Percentiles rank a stretch among this genome's conserved stretches.
These are phyloP conservation scores for Populus nigra DNA, from an alignment of 345 rosid species.

Conservation along the genomic window DNA sequence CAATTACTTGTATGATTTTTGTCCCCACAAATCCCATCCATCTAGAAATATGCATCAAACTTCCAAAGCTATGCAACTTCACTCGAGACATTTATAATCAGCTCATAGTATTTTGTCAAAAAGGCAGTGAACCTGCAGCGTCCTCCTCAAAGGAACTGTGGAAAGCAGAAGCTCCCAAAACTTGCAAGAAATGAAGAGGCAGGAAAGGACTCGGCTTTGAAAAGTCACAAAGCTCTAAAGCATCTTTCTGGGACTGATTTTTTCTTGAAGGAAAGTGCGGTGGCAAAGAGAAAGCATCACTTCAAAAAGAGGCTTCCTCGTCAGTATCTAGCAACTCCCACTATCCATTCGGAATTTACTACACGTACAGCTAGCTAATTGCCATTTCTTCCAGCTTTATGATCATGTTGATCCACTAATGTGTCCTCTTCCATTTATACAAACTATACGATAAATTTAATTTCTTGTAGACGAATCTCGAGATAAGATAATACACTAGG, in stretches of 20 bases:
- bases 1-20: too few relatives aligned
- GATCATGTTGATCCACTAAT: too few relatives aligned
- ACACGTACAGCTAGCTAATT: neutral
- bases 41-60: too few relatives aligned
- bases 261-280: neutral
- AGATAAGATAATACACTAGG: too few relatives aligned
- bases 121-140: neutral
- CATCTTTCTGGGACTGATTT: neutral
- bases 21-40: neutral
- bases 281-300: conserved; percentile 11
- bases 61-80: neutral
- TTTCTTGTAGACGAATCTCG: too few relatives aligned
- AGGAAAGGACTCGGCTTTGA: neutral
- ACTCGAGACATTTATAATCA: neutral
- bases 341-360: neutral
- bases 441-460: too few relatives aligned
- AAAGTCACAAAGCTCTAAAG: conserved; percentile 1
- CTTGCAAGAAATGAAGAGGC: neutral
- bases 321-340: neutral
- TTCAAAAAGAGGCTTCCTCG: conserved; percentile 23
- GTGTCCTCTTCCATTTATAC: too few relatives aligned
- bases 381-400: neutral
- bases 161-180: neutral
- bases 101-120: neutral
- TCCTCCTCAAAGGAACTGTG: neutral